Base-by-base conservation (phyloP, 352 stramenopile species). In the Phytophthora tentaculata region DNA sequence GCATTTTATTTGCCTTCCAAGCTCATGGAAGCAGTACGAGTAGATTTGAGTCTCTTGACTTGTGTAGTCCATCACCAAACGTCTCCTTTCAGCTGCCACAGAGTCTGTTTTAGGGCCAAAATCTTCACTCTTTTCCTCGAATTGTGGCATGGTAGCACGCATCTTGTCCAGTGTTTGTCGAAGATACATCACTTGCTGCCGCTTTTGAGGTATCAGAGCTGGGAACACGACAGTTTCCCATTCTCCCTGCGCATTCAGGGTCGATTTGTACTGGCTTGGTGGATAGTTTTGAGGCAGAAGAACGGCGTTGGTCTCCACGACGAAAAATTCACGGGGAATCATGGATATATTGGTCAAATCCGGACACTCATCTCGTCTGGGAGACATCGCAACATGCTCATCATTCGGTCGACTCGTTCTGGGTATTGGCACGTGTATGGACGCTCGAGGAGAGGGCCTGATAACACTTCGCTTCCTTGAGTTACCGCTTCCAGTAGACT, bases 181-280 rank as follows among this genome's bases (percentile, higher is more conserved):
- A 7, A 95, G 70, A 58, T 83, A 79, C 26, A 93, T 39, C 14
- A 93, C 86, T 70, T 95, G 84, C 49, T 90, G 83, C 0, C 86
- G 78, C 35, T 82, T 93, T 23, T 84, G 75, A 0, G 84, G 86
- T 2, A 74, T 73, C 17, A 93, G 55, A 0, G 84, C 84, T 9
- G 86, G 86, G 61, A 95, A 95, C 28, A 95, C 79, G 9, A 91
- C 57, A 0, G 86, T 92, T 57, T 92, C 83, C 86, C 86, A 95
- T 28, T 80, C 24, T 47, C 72, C 69, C 14, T 64, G 58, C 0
- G 55, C 17, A 9, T 74, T 70, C 29, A 86, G 84, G 41, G 54
- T 82, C 10, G 84, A 92, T 24, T 85, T 76, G 72, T 90, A 93
- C 56, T 91, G 78, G 23, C 59, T 62, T 19, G 73, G 71, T 4